Evolutionary conservation across 2,329 filamentous ascomycete genomes (phyloP).

Genomic region (Colletotrichum sp.): DNA sequence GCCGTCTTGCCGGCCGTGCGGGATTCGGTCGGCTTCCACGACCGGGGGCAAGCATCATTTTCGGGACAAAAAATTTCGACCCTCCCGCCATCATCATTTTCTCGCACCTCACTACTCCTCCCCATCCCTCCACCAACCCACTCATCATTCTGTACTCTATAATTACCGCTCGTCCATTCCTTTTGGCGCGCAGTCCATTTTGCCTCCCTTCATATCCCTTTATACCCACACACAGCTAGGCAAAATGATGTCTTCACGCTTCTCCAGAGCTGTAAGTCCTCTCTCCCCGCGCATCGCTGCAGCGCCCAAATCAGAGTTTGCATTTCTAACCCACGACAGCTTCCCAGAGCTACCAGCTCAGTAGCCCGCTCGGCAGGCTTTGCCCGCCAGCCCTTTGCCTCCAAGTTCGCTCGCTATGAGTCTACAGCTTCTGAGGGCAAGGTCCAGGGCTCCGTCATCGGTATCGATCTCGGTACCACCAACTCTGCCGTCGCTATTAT

Average conservation of each 20-base stretch:
- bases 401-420: conserved; percentile 80
- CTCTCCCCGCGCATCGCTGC: background rate
- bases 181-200: conserved; percentile 19
- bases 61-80: conserved; percentile 43
- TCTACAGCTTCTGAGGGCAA: conserved; percentile 74
- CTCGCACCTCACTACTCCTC: conserved; percentile 3
- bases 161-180: conserved; percentile 19
- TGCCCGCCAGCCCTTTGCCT: conserved; percentile 72
- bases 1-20: conserved; percentile 27
- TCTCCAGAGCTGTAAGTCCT: conserved; percentile 75
- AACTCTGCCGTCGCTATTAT: conserved; percentile 98
- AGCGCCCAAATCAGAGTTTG: conserved; percentile 11
- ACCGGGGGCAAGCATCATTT: conserved; percentile 35
- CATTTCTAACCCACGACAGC: conserved; percentile 51
- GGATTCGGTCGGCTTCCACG: conserved; percentile 51
- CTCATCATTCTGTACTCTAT: conserved; percentile 21
- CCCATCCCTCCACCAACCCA: background rate
- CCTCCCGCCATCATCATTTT: conserved; percentile 25
- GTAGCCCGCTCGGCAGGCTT: conserved; percentile 71
- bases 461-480: conserved; percentile 97
- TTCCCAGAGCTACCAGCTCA: conserved; percentile 77
- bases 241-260: conserved; percentile 75
- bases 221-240: conserved; percentile 28
- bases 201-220: conserved; percentile 29
- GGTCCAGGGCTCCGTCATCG: conserved; percentile 94